Base-by-base conservation (phyloP, 2,329 filamentous ascomycete genomes). In the Stachybotrys chartarum region DNA sequence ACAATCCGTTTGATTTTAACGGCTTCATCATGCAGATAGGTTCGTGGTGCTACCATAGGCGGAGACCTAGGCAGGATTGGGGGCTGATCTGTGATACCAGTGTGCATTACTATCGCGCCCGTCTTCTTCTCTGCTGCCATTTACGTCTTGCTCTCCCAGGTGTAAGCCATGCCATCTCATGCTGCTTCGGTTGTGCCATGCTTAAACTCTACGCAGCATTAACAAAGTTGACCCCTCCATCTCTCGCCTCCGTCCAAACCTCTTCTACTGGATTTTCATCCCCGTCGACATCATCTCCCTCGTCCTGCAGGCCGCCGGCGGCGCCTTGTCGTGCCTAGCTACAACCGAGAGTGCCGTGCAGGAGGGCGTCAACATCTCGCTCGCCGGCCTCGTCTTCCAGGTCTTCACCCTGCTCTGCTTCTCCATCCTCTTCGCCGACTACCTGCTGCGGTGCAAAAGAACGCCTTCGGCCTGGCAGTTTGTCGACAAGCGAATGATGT, bases 1-100 rank as follows among this genome's bases (percentile, higher is more conserved):
- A 76, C 39, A 80, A 86, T 56, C 81, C 83, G 0, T 87, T 83
- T 62, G 70, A 65, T 48, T 78, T 85, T 61, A 63, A 63, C 8
- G 81, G 76, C 0, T 88, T 88, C 62, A 73, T 87, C 61, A 77
- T 86, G n/a, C 82, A 88, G 63, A 85, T 86, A 10, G 14, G 35
- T 42, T 42, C 3, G 35, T 42, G 10, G 35, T 42, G 35, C 35
- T 42, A 10, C 3, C 35, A 14, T 42, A 3, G 8, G 35, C 35
- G 8, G 35, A 10, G 10, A 5, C 35, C 35, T 42, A 10, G 35
- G 8, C 10, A 10, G 10, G 35, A 10, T 2, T 42, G 10, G 35
- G 8, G 8, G 35, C 35, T 42, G 35, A 42, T 14, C 35, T 10
- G 35, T 10, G 14, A 14, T 14, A 42, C 24, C 35, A 68, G 67